These are phyloP conservation scores for Eucalyptus regnans DNA, from an alignment of 345 rosid genomes.

Conservation along the genomic window DNA sequence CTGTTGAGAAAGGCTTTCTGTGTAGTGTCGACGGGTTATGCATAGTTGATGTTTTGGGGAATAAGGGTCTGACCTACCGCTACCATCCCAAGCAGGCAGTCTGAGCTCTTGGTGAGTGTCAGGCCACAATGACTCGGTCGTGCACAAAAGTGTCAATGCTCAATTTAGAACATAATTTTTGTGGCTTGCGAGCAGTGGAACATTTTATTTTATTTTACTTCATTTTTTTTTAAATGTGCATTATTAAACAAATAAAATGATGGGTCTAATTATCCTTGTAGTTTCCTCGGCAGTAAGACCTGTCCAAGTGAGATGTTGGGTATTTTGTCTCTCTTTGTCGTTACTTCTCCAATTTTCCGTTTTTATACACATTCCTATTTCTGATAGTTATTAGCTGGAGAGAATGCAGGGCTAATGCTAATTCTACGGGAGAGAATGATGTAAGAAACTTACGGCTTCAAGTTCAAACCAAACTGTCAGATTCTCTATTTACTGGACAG, in stretches of 20 bases:
- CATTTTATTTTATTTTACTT: neutral
- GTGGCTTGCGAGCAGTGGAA: neutral
- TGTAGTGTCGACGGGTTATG: too few species aligned
- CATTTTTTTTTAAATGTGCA: neutral
- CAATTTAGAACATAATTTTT: neutral
- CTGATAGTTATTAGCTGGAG: neutral
- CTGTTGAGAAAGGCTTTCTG: too few species aligned
- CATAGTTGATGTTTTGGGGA: too few species aligned
- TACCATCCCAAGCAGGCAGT: neutral
- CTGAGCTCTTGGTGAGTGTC: neutral
- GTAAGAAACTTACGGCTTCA: conserved; percentile 15
- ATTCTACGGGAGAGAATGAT: conserved; percentile 1
- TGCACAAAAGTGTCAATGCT: neutral
- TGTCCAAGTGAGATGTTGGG: neutral
- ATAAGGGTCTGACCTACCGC: neutral
- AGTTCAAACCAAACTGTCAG: conserved; percentile 8
- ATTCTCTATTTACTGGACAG: conserved; percentile 15
- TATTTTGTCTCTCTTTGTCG: neutral
- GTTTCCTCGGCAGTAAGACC: neutral
- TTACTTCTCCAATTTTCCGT: neutral
- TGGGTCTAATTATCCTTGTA: neutral
- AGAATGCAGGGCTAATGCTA: neutral
- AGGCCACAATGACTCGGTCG: neutral
- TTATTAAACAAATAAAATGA: fast-evolving
- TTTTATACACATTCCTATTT: neutral